Evolutionary conservation across 495 filamentous ascomycete species (phyloP), one percentile per base, ranked within the genome.

Genomic region (Coniosporium apollinis): DNA sequence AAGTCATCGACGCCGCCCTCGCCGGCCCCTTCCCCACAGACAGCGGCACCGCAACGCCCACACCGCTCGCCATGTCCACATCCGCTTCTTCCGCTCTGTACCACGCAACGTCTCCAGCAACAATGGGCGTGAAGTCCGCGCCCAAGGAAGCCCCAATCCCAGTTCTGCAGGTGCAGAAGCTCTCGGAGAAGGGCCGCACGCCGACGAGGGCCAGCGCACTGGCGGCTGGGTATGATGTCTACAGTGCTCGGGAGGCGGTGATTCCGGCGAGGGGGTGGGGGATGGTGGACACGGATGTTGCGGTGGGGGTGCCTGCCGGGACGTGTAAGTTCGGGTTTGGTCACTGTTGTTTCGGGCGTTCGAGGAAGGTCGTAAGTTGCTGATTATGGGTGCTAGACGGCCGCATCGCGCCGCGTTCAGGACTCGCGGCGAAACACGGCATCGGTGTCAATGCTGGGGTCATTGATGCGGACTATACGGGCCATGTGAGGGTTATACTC

Each of bases 391-490:
- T 17, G 20, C 24, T 43, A 85, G 84, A 97, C 58, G 89, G 87
- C 39, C 76, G 89, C 24, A 69, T 97, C 33, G 89, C 89, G 9
- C 89, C 89, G 19, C 77, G 89, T 33, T 87, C 79, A 31, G 89
- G 89, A 24, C 76, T 97, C 37, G 87, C 87, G 3, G 66, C 76
- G 28, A 94, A 94, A 60, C 73, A 93, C 61, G 83, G 82, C 62
- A 94, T 97, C 54, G 82, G 94, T 55, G 82, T 78, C 1, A 83
- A 87, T 37, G 89, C 89, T 2, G 89, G 89, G 21, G 89, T 97
- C 34, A 93, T 97, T 51, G 89, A 97, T 61, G 83, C 86, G 5
- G 89, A 97, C 55, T 97, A 97, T 64, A 72, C 89, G 17, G 89
- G 89, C 13, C 80, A 79, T 41, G 77, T 97, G 43, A 92, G 85